phyloP scores from a whole-genome alignment of 2,329 filamentous ascomycete species.

The Fusarium liriodendri region DNA sequence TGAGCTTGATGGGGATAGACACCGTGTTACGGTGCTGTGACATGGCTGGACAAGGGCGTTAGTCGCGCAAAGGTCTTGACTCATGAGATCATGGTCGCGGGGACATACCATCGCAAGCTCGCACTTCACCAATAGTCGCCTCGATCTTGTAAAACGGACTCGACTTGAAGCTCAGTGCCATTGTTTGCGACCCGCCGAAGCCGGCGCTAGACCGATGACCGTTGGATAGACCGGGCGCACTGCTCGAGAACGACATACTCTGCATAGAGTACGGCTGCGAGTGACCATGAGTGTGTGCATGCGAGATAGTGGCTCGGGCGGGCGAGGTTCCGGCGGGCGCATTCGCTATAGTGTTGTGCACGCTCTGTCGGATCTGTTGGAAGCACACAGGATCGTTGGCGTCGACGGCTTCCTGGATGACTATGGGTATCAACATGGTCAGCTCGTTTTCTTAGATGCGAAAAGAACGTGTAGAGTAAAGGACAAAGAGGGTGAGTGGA shows the following conservation, averaged over 20 bases:
- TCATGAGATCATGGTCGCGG: not conserved
- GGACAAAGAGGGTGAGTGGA: not conserved
- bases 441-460: slow-evolving; percentile 1
- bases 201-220: slow-evolving; percentile 31
- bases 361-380: slow-evolving; percentile 57
- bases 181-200: slow-evolving; percentile 28
- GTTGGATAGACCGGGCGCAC: slow-evolving; percentile 30
- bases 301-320: slow-evolving; percentile 29
- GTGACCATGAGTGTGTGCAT: slow-evolving; percentile 22
- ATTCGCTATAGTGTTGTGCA: slow-evolving; percentile 50
- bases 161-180: slow-evolving; percentile 63
- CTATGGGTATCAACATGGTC: slow-evolving; percentile 43
- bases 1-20: slow-evolving; percentile 56
- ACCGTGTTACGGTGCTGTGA: slow-evolving; percentile 65
- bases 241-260: slow-evolving; percentile 35
- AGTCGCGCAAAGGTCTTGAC: slow-evolving; percentile 1
- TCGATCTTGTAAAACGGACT: slow-evolving; percentile 88
- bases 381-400: slow-evolving; percentile 54
- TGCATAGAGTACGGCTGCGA: slow-evolving; percentile 23
- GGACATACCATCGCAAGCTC: slow-evolving; percentile 78
- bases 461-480: not conserved
- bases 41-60: slow-evolving; percentile 57
- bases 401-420: slow-evolving; percentile 54
- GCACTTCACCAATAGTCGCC: slow-evolving; percentile 71
- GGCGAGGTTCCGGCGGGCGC: slow-evolving; percentile 35